phyloP scores from a whole-genome alignment of 192 early-diverging fungal genomes.

The Umbelopsis ramanniana region DNA sequence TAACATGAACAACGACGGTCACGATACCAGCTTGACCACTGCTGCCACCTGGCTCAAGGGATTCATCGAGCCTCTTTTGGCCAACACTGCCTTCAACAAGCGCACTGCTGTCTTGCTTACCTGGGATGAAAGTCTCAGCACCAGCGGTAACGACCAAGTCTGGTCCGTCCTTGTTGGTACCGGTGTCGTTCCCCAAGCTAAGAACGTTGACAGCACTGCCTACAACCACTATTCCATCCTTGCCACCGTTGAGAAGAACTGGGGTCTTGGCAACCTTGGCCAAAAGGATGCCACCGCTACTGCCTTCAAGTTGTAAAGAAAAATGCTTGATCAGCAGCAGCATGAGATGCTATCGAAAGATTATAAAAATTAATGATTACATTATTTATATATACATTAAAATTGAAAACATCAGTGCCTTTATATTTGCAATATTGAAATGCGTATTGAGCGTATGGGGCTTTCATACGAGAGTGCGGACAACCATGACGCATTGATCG shows the following conservation, averaged over 20 bases:
- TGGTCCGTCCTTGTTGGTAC: slow-evolving; percentile 44
- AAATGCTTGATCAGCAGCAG: too few relatives aligned
- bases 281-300: slow-evolving; percentile 53
- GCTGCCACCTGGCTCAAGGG: slow-evolving; percentile 51
- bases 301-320: slow-evolving; percentile 38
- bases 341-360: too few relatives aligned
- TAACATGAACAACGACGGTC: slow-evolving; percentile 45
- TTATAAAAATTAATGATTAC: too few relatives aligned
- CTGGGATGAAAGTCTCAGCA: slow-evolving; percentile 30
- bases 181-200: slow-evolving; percentile 25
- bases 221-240: slow-evolving; percentile 67
- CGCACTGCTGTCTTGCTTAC: slow-evolving; percentile 40
- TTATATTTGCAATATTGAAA: too few relatives aligned
- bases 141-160: slow-evolving; percentile 39
- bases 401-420: too few relatives aligned
- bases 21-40: slow-evolving; percentile 45
- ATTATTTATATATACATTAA: too few relatives aligned
- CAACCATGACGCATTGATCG: too few relatives aligned
- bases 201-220: slow-evolving; percentile 52
- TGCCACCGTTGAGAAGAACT: slow-evolving; percentile 62
- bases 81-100: slow-evolving; percentile 48
- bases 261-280: slow-evolving; percentile 57
- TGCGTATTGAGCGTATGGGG: too few relatives aligned
- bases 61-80: slow-evolving; percentile 55
- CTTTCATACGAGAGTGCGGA: too few relatives aligned